These are phyloP conservation scores for Alternaria panax DNA, from an alignment of 2,329 filamentous ascomycete genomes.

Conservation along the genomic window DNA sequence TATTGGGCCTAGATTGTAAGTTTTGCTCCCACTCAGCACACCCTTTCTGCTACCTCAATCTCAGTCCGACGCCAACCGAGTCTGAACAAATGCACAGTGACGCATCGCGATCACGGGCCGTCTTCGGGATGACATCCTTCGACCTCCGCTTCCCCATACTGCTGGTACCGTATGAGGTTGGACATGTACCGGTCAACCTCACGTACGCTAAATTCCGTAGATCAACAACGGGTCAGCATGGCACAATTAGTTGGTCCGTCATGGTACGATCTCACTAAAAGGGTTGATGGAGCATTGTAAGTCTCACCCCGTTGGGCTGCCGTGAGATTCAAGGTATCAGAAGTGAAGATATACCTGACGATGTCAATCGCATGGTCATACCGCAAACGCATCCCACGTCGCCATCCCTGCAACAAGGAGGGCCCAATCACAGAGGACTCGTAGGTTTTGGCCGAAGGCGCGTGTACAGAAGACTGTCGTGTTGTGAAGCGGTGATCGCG, in stretches of 20 bases:
- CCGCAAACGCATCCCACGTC: background rate
- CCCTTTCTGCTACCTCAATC: background rate
- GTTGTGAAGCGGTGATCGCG: slow-evolving; percentile 1
- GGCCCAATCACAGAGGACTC: background rate
- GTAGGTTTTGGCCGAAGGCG: background rate
- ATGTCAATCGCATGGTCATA: background rate
- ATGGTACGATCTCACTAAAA: background rate
- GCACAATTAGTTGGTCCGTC: background rate
- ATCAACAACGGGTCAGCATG: background rate
- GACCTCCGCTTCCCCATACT: slow-evolving; percentile 3
- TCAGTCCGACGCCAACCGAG: background rate
- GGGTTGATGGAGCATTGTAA: background rate
- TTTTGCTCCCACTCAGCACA: background rate
- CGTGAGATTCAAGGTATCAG: background rate
- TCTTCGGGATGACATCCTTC: background rate
- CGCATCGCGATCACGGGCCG: background rate
- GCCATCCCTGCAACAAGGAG: background rate
- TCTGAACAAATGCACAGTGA: background rate
- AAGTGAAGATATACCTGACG: background rate
- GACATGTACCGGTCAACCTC: background rate
- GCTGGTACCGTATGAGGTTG: background rate
- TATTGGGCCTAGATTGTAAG: slow-evolving; percentile 2
- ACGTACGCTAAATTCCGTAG: background rate
- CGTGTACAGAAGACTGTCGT: background rate
- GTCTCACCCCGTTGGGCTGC: background rate